Base-by-base conservation (phyloP, 2,329 filamentous ascomycete species). In the Phialocephala subalpina region DNA sequence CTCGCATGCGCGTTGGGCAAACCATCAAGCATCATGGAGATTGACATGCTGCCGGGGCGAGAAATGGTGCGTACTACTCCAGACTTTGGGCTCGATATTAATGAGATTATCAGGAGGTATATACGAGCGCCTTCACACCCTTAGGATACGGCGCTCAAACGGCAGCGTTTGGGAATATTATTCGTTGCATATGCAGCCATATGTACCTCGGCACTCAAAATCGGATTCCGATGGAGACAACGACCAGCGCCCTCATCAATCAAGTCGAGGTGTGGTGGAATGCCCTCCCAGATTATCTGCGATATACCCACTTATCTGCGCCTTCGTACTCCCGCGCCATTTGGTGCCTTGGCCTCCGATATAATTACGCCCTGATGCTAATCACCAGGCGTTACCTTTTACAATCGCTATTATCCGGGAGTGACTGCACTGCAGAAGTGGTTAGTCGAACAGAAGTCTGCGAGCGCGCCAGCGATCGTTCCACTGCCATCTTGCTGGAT, bases 301-400 rank as follows among this genome's bases (percentile, higher is more conserved):
- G 53, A 9, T n/a, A 29, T 35, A 29, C 25, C 22, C 18, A 35
- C 53, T 29, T 20, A 33, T 33, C 53, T 35, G 20, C 53, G 35
- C 53, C 53, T 35, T 56, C 53, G 29, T 14, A 56, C 29, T 35
- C 9, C 29, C 53, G 53, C n/a, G 53, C 53, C 29, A 56, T 56
- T 33, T 33, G 20, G 25, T 56, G 35, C 53, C 53, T 56, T 35
- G 53, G 53, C 29, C 29, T 56, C 11, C 53, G 53, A 29, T 56
- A 56, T 56, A 29, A 56, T 35, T 35, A 56, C 35, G 29, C 29
- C 53, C 25, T 56, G 25, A 56, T 56, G 53, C 53, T 56, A n/a
- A 56, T 56, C 29, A 56, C 53, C 11, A 29, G 53, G 22, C 53
- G 25, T n/a, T 56, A 56, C 29, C 53, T 56, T 35, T 33, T 56